phyloP scores from a whole-genome alignment of 192 early-diverging fungal species.

The Linnemannia exigua region DNA sequence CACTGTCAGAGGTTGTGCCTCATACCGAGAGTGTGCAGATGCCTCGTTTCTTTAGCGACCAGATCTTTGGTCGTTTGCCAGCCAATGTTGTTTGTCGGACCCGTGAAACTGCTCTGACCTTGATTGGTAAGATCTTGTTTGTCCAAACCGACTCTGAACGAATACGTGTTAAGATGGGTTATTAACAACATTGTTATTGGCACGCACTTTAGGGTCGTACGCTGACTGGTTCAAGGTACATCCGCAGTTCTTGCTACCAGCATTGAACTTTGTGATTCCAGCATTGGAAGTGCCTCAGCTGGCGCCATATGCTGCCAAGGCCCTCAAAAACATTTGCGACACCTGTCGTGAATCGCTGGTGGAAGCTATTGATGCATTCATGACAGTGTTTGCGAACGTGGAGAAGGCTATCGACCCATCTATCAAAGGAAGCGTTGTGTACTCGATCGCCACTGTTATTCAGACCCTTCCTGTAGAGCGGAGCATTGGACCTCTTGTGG shows the following conservation, averaged over 20 bases:
- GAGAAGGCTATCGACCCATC: slow-evolving; percentile 51
- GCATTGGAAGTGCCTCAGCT: slow-evolving; percentile 69
- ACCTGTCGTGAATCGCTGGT: slow-evolving; percentile 76
- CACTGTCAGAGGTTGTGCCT: slow-evolving; percentile 76
- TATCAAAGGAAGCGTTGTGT: slow-evolving; percentile 56
- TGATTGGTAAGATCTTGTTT: slow-evolving; percentile 57
- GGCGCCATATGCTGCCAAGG: slow-evolving; percentile 71
- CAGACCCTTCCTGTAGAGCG: slow-evolving; percentile 47
- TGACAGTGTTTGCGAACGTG: slow-evolving; percentile 72
- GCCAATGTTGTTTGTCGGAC: slow-evolving; percentile 54
- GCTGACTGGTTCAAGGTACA: slow-evolving; percentile 78
- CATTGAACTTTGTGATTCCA: slow-evolving; percentile 74
- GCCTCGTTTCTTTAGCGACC: slow-evolving; percentile 70
- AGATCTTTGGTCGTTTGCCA: slow-evolving; percentile 66
- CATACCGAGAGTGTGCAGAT: slow-evolving; percentile 65
- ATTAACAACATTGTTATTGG: slow-evolving; percentile 15
- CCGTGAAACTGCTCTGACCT: slow-evolving; percentile 59
- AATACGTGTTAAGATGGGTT: neutral
- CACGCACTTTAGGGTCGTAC: slow-evolving; percentile 68
- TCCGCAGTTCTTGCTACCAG: slow-evolving; percentile 68
- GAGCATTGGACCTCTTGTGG: slow-evolving; percentile 43
- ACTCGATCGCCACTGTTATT: slow-evolving; percentile 51
- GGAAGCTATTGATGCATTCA: slow-evolving; percentile 68
- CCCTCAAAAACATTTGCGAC: slow-evolving; percentile 79
- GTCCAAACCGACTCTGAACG: neutral